Conservation (phyloP, 169 alveolate genomes). For the Miamiensis avidus region DNA sequence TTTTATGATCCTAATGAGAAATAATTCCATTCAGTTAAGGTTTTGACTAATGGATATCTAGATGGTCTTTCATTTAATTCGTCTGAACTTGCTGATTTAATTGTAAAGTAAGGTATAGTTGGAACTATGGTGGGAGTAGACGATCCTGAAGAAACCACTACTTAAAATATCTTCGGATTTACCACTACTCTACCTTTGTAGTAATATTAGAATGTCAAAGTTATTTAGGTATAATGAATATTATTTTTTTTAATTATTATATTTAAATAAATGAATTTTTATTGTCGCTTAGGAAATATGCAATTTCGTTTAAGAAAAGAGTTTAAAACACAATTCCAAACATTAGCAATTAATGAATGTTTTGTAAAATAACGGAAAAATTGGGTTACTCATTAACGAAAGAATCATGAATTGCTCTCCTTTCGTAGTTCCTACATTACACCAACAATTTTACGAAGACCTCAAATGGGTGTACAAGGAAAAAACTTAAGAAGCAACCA, state of each 20-base stretch:
- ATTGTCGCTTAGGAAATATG: not conserved
- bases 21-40: slow-evolving; percentile 15
- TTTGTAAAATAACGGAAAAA: not conserved
- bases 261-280: too few relatives aligned
- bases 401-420: slow-evolving; percentile 17
- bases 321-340: slow-evolving; percentile 1
- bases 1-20: slow-evolving; percentile 21
- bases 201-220: slow-evolving; percentile 3
- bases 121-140: slow-evolving; percentile 17
- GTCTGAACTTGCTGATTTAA: slow-evolving; percentile 12
- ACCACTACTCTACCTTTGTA: not conserved
- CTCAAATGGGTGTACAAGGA: slow-evolving; percentile 4
- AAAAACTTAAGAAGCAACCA: not conserved
- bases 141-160: slow-evolving; percentile 14
- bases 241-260: too few relatives aligned
- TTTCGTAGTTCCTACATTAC: slow-evolving; percentile 9
- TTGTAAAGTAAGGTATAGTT: not conserved
- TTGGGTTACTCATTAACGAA: slow-evolving; percentile 14
- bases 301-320: slow-evolving; percentile 6
- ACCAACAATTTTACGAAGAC: slow-evolving; percentile 8
- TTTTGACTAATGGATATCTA: slow-evolving; percentile 1
- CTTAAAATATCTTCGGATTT: not conserved
- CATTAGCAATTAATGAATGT: not conserved
- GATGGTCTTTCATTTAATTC: slow-evolving; percentile 12
- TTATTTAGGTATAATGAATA: not conserved